These are phyloP conservation scores for Psilocybe cubensis DNA, from an alignment of 768 basidiomycete genomes.

Conservation along the genomic window DNA sequence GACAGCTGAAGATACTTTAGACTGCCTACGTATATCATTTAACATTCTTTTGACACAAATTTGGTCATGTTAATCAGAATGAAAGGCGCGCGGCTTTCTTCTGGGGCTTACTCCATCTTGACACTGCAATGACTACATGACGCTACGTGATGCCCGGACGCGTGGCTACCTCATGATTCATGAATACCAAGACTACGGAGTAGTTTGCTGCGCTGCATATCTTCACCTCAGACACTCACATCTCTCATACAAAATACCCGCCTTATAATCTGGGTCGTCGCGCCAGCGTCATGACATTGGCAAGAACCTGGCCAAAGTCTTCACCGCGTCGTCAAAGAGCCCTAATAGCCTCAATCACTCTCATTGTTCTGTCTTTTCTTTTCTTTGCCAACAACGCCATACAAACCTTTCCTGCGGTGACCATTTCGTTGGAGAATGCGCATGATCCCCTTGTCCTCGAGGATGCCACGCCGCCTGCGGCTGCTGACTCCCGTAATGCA, in stretches of 20 bases:
- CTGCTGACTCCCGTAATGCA: background rate
- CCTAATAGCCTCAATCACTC: background rate
- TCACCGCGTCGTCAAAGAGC: background rate
- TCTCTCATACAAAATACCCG: too few species aligned
- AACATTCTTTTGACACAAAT: background rate
- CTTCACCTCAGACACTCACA: background rate
- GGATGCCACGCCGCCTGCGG: background rate
- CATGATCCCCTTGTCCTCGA: background rate
- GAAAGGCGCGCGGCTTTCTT: too few species aligned
- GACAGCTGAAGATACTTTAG: too few species aligned
- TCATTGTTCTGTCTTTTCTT: background rate
- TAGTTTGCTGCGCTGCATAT: too few species aligned
- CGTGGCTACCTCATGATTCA: too few species aligned
- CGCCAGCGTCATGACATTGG: background rate
- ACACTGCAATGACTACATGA: too few species aligned
- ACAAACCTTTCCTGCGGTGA: background rate
- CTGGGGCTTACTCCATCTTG: too few species aligned
- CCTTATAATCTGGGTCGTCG: too few species aligned
- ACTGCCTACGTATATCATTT: too few species aligned
- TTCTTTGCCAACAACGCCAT: background rate
- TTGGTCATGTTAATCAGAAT: too few species aligned
- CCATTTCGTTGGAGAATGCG: constrained; percentile 2
- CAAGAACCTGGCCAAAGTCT: background rate
- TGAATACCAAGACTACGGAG: too few species aligned
- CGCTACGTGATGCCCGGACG: too few species aligned